Evolutionary conservation across 139 green algal species (phyloP).

Genomic region (Picochlorum sp.): DNA sequence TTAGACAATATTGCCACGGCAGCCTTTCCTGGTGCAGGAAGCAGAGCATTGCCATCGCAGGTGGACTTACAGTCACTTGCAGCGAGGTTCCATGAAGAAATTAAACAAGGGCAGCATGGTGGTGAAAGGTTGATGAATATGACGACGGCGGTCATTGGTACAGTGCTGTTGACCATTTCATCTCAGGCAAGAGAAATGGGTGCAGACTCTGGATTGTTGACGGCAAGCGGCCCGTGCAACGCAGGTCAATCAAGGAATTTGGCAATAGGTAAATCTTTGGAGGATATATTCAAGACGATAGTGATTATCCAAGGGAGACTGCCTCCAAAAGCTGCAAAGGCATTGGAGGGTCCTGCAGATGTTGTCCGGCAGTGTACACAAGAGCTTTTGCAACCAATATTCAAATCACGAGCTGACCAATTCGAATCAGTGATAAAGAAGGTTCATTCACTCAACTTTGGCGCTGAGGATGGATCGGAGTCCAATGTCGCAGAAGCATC

Average conservation of each 20-base stretch:
- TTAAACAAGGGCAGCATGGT: constrained; percentile 44
- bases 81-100: constrained; percentile 72
- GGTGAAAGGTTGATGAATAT: constrained; percentile 37
- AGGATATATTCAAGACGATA: constrained; percentile 70
- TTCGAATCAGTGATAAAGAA: constrained; percentile 41
- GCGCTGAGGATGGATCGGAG: background rate
- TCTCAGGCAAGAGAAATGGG: constrained; percentile 63
- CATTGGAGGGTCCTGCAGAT: constrained; percentile 42
- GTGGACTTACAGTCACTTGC: constrained; percentile 77
- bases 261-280: constrained; percentile 60
- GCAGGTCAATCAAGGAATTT: constrained; percentile 75
- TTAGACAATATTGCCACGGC: constrained; percentile 12
- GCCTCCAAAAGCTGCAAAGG: constrained; percentile 31
- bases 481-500: constrained; percentile 42
- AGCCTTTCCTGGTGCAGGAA: constrained; percentile 58
- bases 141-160: constrained; percentile 35
- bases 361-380: constrained; percentile 31
- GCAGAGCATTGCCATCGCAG: constrained; percentile 43
- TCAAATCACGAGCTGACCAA: constrained; percentile 51
- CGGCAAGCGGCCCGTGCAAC: constrained; percentile 32
- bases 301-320: constrained; percentile 36
- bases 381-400: constrained; percentile 60
- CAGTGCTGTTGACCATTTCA: constrained; percentile 33
- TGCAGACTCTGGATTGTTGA: constrained; percentile 58
- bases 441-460: constrained; percentile 45